Percentiles rank a stretch among this genome's conserved stretches.
Conservation (phyloP, 108 stramenopile genomes). For the Discostella stelligeroides region DNA sequence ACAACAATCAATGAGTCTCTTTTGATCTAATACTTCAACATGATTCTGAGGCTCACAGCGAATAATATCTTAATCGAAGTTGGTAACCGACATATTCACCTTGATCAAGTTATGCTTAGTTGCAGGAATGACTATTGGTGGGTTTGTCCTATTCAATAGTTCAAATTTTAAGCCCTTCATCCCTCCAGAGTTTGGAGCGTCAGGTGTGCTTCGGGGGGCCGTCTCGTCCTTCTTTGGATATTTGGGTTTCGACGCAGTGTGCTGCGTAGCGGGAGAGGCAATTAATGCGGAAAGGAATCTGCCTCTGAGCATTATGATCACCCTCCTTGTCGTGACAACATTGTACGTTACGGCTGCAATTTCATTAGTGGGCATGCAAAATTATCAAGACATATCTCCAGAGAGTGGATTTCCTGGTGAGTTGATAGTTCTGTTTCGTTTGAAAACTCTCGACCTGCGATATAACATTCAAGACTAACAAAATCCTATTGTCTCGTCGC, state of each 20-base stretch:
- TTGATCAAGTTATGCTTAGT: slow-evolving; percentile 80
- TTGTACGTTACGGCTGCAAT: slow-evolving; percentile 78
- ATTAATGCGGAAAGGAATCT: slow-evolving; percentile 77
- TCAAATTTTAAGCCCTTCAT: slow-evolving; percentile 69
- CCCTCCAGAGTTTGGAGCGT: slow-evolving; percentile 58
- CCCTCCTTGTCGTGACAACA: slow-evolving; percentile 68
- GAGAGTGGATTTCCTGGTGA: slow-evolving; percentile 54
- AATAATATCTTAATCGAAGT: slow-evolving; percentile 46
- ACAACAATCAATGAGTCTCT: slow-evolving; percentile 22
- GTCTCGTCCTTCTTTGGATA: slow-evolving; percentile 90
- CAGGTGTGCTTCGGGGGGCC: slow-evolving; percentile 75
- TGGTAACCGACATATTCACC: slow-evolving; percentile 84
- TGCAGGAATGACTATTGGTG: slow-evolving; percentile 83
- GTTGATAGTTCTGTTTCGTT: background rate
- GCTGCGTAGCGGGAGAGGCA: slow-evolving; percentile 86
- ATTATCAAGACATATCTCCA: slow-evolving; percentile 52
- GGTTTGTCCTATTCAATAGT: slow-evolving; percentile 61
- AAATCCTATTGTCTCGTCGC: background rate
- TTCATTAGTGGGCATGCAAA: slow-evolving; percentile 84
- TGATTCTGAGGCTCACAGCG: background rate
- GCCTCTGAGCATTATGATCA: slow-evolving; percentile 77
- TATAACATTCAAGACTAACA: no score
- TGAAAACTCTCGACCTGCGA: background rate
- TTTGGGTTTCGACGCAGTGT: slow-evolving; percentile 92
- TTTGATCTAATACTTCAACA: background rate